Evolutionary conservation across 139 green algal genomes (phyloP).

Genomic region (Chlamydomonas urium): DNA sequence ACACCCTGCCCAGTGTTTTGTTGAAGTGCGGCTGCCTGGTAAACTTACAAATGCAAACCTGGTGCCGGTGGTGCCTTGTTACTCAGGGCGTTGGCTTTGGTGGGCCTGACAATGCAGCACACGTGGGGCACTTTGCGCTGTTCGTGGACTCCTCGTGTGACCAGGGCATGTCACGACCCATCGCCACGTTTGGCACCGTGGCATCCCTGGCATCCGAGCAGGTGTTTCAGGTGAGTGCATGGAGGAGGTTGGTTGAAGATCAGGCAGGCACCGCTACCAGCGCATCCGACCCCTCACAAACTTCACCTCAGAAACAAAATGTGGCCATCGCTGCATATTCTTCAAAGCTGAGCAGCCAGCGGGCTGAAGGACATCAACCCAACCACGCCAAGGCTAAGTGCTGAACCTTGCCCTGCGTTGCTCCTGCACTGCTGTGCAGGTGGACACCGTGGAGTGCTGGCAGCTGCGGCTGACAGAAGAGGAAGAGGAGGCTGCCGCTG

Average conservation of each 20-base stretch:
- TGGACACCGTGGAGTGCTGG: slow-evolving; percentile 47
- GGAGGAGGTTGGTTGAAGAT: too few species aligned
- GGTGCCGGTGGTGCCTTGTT: too few species aligned
- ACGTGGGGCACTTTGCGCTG: slow-evolving; percentile 40
- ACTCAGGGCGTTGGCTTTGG: slow-evolving; percentile 48
- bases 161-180: slow-evolving; percentile 42
- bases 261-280: neutral
- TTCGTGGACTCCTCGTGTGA: slow-evolving; percentile 54
- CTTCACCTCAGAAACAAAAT: neutral
- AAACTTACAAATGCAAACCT: too few species aligned
- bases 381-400: neutral
- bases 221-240: slow-evolving; percentile 35
- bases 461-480: slow-evolving; percentile 34
- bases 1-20: too few species aligned
- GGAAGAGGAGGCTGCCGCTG: slow-evolving; percentile 14
- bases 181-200: slow-evolving; percentile 40
- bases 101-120: slow-evolving; percentile 13
- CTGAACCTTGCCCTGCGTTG: neutral
- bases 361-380: neutral
- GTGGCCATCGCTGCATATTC: neutral
- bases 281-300: neutral
- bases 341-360: neutral
- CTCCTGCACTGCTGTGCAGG: slow-evolving; percentile 13
- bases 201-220: slow-evolving; percentile 26
- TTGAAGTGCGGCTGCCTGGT: too few species aligned